Base-by-base conservation (phyloP, 2,329 filamentous ascomycete genomes). In the Ceratocystis lukuohia region DNA sequence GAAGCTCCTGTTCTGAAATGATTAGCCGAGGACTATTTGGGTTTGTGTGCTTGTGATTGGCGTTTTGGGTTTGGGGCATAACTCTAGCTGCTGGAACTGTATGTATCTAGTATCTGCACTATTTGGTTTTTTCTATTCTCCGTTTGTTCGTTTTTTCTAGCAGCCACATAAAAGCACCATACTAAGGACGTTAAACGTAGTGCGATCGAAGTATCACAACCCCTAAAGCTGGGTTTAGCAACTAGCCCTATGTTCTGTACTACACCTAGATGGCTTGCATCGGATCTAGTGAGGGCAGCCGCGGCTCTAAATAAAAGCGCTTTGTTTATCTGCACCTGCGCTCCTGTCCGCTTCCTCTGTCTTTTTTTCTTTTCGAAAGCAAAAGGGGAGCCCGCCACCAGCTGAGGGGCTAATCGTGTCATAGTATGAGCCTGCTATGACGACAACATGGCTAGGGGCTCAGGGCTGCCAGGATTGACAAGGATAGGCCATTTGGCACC, bases 1-100 rank as follows among this genome's bases (percentile, higher is more conserved):
- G 77, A 84, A 85, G 75, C 85, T 96, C 71, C 75, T 82, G 64
- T 78, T 91, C 71, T 90, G 61, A 50, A 30, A 17, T 45, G 48
- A 15, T 28, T 10, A 28, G 17, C 12, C 50, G 10, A 15, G 30
- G 45, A n/a, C 28, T 67, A 4, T 44, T 56, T n/a, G 61, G 56
- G 56, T 37, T n/a, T 59, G 25, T 20, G 56, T 59, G 56, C 56
- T 59, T 59, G 56, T 33, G n/a, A 59, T 37, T 17, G 57, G 57
- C 53, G 57, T 63, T 62, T 41, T 41, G 37, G 37, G 10, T 41
- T 41, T 41, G 37, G 56, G 56, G 56, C 56, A 59, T 59, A 30
- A 20, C 56, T 59, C n/a, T 28, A 59, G 28, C 30, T 59, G 56
- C 56, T 30, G 33, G 56, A 20, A 53, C 48, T 53, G n/a, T n/a